phyloP scores from a whole-genome alignment of 2,329 filamentous ascomycete species.

The Trichoderma gracile region DNA sequence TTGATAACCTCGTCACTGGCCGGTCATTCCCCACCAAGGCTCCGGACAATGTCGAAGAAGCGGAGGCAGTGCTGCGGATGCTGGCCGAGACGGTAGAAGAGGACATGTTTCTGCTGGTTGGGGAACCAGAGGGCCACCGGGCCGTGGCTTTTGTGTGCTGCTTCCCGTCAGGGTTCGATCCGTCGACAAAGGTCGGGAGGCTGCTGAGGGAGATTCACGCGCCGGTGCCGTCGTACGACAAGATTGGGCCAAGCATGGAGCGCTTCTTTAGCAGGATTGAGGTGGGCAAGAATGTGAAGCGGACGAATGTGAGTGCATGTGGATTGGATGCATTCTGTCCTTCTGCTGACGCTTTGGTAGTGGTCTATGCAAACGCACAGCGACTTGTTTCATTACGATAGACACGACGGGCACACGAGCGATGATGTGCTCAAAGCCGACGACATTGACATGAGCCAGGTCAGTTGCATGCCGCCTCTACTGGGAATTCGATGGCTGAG shows the following conservation, averaged over 20 bases:
- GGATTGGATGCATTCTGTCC: too few species aligned
- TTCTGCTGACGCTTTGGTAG: constrained; percentile 35
- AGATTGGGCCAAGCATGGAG: constrained; percentile 58
- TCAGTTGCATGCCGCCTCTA: not conserved
- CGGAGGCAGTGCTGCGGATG: constrained; percentile 40
- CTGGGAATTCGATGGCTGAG: not conserved
- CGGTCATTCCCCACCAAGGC: constrained; percentile 35
- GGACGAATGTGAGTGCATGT: constrained; percentile 57
- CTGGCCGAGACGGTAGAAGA: constrained; percentile 57
- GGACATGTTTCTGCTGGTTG: constrained; percentile 53
- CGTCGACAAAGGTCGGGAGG: constrained; percentile 51
- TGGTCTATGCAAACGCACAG: constrained; percentile 51
- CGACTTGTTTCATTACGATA: constrained; percentile 43
- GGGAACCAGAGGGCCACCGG: constrained; percentile 45
- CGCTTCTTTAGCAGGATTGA: constrained; percentile 51
- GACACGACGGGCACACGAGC: constrained; percentile 38
- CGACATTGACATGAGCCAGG: constrained; percentile 21
- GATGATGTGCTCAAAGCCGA: not conserved
- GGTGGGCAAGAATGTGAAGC: constrained; percentile 50
- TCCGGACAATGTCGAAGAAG: constrained; percentile 36
- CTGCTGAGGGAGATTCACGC: constrained; percentile 51
- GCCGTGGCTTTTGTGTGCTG: constrained; percentile 54
- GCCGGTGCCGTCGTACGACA: constrained; percentile 56
- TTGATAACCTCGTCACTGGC: constrained; percentile 46
- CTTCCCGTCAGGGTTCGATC: constrained; percentile 55